Conservation (phyloP, 352 stramenopile species). For the Pythium rishiriense region DNA sequence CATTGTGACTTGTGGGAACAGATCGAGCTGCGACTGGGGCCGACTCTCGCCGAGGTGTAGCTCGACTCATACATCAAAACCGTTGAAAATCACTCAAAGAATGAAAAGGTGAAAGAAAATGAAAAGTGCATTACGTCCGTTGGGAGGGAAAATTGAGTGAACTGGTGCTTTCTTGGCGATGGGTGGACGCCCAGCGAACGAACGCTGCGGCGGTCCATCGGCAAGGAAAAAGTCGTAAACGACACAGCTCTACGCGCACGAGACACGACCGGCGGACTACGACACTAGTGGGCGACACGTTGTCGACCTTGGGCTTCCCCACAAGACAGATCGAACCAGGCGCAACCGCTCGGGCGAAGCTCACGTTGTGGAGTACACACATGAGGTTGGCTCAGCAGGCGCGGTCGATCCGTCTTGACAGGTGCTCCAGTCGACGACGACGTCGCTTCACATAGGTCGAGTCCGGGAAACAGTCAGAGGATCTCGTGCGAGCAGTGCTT, state of each 20-base stretch:
- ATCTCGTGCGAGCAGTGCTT: constrained; percentile 14
- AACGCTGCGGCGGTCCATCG: neutral
- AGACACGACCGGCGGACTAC: neutral
- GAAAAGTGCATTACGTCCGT: neutral
- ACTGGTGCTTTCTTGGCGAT: constrained; percentile 3
- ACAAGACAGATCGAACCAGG: neutral
- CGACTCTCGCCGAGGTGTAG: neutral
- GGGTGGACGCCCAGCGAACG: neutral
- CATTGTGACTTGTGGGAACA: constrained; percentile 18
- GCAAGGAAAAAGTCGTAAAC: constrained; percentile 7
- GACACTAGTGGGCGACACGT: neutral
- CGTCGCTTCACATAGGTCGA: neutral
- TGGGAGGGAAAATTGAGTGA: neutral
- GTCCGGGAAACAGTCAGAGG: neutral
- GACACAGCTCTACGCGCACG: neutral
- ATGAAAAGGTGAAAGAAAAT: constrained; percentile 13
- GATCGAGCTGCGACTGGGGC: constrained; percentile 9
- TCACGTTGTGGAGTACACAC: neutral
- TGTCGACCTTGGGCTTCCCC: neutral
- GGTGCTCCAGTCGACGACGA: neutral
- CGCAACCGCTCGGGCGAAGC: neutral
- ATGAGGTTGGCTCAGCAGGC: neutral
- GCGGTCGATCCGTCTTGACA: neutral
- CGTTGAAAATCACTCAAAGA: neutral
- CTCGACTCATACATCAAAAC: no score